Conservation (phyloP, 495 filamentous ascomycete species). For the Tuber aestivum region DNA sequence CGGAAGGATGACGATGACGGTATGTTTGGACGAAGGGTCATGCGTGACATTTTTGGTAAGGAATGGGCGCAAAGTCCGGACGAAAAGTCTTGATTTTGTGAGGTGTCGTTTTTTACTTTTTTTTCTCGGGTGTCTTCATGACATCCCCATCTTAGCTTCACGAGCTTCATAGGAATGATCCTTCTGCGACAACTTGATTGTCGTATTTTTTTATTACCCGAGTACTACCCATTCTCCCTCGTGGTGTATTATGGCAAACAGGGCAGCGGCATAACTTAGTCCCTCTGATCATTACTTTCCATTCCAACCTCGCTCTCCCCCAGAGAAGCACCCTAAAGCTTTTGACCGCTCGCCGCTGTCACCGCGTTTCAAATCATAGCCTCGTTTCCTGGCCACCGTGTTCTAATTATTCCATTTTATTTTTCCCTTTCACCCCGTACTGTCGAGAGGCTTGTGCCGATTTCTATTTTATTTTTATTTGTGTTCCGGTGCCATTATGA, state of each 20-base stretch:
- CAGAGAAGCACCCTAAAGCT: background rate
- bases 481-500: slow-evolving; percentile 10
- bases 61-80: slow-evolving; percentile 36
- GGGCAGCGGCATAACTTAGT: background rate
- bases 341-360: slow-evolving; percentile 35
- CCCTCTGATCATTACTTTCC: background rate
- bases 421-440: background rate
- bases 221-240: too few relatives aligned
- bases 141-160: slow-evolving; percentile 11
- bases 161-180: background rate
- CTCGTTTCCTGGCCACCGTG: slow-evolving; percentile 21
- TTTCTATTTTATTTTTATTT: slow-evolving; percentile 24
- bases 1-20: slow-evolving; percentile 31
- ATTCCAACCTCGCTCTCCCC: background rate
- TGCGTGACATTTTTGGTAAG: slow-evolving; percentile 31
- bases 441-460: slow-evolving; percentile 35
- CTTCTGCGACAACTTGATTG: too few relatives aligned
- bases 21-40: slow-evolving; percentile 27
- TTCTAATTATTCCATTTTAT: background rate
- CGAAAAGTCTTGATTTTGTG: slow-evolving; percentile 38
- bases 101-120: slow-evolving; percentile 26
- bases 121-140: slow-evolving; percentile 11
- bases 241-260: background rate
- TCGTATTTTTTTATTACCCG: too few relatives aligned
- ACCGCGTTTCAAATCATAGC: slow-evolving; percentile 36